Base-by-base conservation (phyloP, 345 rosid genomes). In the Eucalyptus sp. region DNA sequence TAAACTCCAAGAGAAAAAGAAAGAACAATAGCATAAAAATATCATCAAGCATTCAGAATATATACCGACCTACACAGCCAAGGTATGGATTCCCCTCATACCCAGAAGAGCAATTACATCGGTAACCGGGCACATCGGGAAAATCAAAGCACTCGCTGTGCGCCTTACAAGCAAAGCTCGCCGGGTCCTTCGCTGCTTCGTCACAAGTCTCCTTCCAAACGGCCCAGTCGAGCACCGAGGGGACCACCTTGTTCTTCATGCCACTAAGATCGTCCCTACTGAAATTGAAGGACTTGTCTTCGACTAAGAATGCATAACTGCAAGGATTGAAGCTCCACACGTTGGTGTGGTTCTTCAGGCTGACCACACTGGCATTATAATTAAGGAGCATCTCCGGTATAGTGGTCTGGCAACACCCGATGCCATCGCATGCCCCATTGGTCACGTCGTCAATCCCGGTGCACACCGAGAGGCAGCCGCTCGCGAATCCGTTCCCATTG, bases 261-360 rank as follows among this genome's bases (percentile, higher is more conserved):
- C n/a, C 81, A 13, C 6, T 50, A 10, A 88, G 87, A 66, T 48
- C 81, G 9, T 44, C n/a, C 60, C n/a, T 87, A 7, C 87, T 37
- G 87, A 89, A 89, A 18, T 54, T 56, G 88, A 89, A 89, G 3
- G 76, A 48, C 5, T 49, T 83, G 14, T 56, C 86, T 51, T 92
- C 92, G 1, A 89, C 91, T 4, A 90, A 16, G 86, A 93, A 93
- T 1, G 91, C 93, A 6, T 90, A 92, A 89, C 88, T 91, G 89
- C 95, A 93, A 8, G 52, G 86, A 27, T 88, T 91, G 89, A 90
- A 92, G 13, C 43, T 84, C 37, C 86, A n/a, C 8, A 90, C 80
- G 7, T 62, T 5, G 2, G 12, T 12, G 80, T 92, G 90, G 46
- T 89, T 83, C 5, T 12, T 1, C 37, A 43, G 41, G 68, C 93